Evolutionary conservation across 257 asterid species (phyloP).

Genomic region (Haberlea rhodopensis): DNA sequence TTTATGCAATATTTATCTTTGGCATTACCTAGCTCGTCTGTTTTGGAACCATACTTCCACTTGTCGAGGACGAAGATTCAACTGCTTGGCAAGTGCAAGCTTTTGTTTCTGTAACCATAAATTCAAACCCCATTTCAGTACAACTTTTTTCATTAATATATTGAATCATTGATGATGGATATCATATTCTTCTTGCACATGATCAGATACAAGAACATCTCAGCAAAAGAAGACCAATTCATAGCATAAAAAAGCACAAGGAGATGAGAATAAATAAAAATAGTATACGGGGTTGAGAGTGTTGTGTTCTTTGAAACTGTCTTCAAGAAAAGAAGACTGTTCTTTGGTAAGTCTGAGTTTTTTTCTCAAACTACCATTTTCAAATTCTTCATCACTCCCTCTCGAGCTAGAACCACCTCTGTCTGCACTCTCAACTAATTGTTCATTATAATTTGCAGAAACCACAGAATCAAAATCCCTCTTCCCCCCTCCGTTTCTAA

Average conservation of each 20-base stretch:
- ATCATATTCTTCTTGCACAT: too few species aligned
- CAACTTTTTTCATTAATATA: not conserved
- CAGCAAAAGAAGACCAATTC: too few species aligned
- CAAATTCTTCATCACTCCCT: conserved; percentile 71
- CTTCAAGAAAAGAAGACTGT: conserved; percentile 86
- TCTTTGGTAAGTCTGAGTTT: conserved; percentile 74
- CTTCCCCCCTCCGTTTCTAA: conserved; percentile 28
- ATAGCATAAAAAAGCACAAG: too few species aligned
- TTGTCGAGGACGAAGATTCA: too few species aligned
- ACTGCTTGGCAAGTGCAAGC: conserved; percentile 67
- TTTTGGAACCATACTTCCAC: too few species aligned
- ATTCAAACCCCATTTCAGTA: not conserved
- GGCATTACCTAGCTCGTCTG: conserved; percentile 79
- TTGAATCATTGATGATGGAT: not conserved
- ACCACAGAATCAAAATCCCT: conserved; percentile 44
- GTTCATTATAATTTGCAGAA: too few species aligned
- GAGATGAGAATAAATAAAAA: too few species aligned
- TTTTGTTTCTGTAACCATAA: conserved; percentile 61
- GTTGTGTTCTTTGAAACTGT: too few species aligned
- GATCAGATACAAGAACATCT: too few species aligned
- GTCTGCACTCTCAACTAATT: conserved; percentile 19
- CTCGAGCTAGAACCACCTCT: conserved; percentile 46
- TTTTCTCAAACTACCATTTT: conserved; percentile 43
- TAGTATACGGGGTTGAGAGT: conserved; percentile 92
- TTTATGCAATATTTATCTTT: too few species aligned